Evolutionary conservation across 768 basidiomycete genomes (phyloP), one percentile per base, ranked within the genome.

Genomic region (Tulasnella calospora): DNA sequence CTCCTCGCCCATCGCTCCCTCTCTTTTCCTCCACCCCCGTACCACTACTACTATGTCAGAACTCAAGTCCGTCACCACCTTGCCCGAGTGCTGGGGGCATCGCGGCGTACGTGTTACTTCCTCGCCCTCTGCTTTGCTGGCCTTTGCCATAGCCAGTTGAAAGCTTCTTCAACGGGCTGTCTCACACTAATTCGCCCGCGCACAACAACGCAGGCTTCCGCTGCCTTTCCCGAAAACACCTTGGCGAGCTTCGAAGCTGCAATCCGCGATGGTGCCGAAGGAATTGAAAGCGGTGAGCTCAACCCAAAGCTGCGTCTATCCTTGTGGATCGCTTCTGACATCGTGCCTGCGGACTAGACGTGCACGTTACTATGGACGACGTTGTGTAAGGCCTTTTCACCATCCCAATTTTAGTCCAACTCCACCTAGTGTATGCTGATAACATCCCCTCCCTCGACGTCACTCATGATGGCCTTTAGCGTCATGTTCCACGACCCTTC

Each of bases 401-500:
- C 8, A 36, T 44, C n/a, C 55, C 51, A 57, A 15, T 21, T 51
- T 35, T 57, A 61, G 57, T 30, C 30, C 19, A 15, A 12, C 10
- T 27, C 57, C n/a, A 9, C 10, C 23, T 30, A n/a, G 57, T 61
- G 57, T n/a, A 61, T 61, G 30, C 57, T 61, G 57, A 61, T 61
- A 61, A 61, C 19, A 6, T 23, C 30, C 57, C 23, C 57, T 61
- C 57, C 57, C 57, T 61, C 57, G 30, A 61, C 57, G 57, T 61
- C 57, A 61, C n/a, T 61, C n/a, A 12, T 61, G n/a, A 27, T 61
- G n/a, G 57, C 57, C 57, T 76, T 36, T 36, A 76, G 74, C 44
- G 85, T 98, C 71, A 94, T 98, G 94, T 98, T 97, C 86, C 97
- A 99, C 85, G 97, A 98, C 84, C 93, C 95, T 21, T 89, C 88